Evolutionary conservation across 768 basidiomycete genomes (phyloP), one percentile per base, ranked within the genome.

Genomic region (Xerocomellus chrysenteron): DNA sequence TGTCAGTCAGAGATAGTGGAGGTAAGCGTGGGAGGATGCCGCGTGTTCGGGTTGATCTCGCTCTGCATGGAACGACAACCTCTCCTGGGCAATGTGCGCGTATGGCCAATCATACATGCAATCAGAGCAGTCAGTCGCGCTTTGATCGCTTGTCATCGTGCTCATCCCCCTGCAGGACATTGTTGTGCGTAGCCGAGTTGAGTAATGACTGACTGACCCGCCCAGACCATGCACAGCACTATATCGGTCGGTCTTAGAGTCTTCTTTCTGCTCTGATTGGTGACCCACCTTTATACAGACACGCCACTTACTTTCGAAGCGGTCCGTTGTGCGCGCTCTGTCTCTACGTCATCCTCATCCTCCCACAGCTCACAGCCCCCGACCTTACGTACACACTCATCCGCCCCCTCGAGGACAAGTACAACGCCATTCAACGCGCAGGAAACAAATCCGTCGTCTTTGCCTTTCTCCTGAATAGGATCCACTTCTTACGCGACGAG

Each of bases 351-450:
- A 2, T 44, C 40, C 63, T 74, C 17, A 65, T 28, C 24, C 28
- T 4, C 50, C 52, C 50, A 16, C 71, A 95, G 87, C 77, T 97
- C 44, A 82, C 81, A 1, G 86, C 88, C 1, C 92, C 95, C 2
- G 95, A 98, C 69, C 80, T 94, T 36, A 93, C 90, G 2, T 97
- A 97, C 68, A 89, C 92, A 1, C 86, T 98, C 58, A 79, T 96
- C 52, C 88, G 86, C 37, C 95, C 95, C 1, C 79, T 98, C 33
- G 83, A 87, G 46, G 90, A 94, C 56, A 96, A 94, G 74, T 97
- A 97, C 71, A 75, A 82, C 32, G 78, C 79, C 11, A 74, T 94
- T 47, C 89, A 92, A 66, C 80, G 77, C 28, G 68, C 77, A 44
- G 87, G 88, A 26, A 98, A 97, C 74, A 83, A 87, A 68, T 85